Conservation (phyloP, 176 grass and related monocot genomes). For the Rhynchospora tenuis region DNA sequence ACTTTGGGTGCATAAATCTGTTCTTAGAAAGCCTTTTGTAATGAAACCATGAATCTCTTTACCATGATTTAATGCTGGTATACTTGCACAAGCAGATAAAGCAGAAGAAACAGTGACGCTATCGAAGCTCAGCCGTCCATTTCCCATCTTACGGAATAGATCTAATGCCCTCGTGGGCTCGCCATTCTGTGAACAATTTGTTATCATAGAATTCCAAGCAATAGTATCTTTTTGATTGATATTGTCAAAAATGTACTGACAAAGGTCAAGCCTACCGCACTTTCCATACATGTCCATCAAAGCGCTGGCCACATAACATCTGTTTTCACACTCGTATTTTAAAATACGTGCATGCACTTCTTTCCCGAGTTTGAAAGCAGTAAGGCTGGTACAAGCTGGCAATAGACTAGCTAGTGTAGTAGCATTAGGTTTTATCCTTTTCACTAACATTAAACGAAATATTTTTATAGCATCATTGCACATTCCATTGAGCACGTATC, state of each 20-base stretch:
- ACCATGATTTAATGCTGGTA: constrained; percentile 66
- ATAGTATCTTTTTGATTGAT: constrained; percentile 55
- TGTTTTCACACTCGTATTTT: constrained; percentile 62
- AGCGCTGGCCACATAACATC: constrained; percentile 64
- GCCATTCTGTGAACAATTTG: constrained; percentile 73
- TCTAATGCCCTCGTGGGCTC: constrained; percentile 58
- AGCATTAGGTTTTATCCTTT: constrained; percentile 62
- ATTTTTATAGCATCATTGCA: constrained; percentile 43
- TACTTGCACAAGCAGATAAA: constrained; percentile 62
- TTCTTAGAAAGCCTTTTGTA: constrained; percentile 45
- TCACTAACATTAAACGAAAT: constrained; percentile 46
- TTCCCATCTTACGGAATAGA: constrained; percentile 66
- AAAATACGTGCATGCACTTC: constrained; percentile 68
- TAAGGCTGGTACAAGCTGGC: constrained; percentile 56
- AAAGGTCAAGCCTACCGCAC: constrained; percentile 67
- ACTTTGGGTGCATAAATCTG: constrained; percentile 63
- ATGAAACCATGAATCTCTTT: constrained; percentile 85
- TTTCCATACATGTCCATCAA: constrained; percentile 86
- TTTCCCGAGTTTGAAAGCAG: constrained; percentile 52
- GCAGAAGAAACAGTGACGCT: constrained; percentile 68
- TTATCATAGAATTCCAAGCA: constrained; percentile 92
- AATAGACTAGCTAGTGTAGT: constrained; percentile 54
- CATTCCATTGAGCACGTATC: constrained; percentile 79
- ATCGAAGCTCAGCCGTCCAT: constrained; percentile 51
- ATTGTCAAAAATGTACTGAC: constrained; percentile 54